Base-by-base conservation (phyloP, 352 stramenopile genomes). In the Globisporangium cylindrosporum region DNA sequence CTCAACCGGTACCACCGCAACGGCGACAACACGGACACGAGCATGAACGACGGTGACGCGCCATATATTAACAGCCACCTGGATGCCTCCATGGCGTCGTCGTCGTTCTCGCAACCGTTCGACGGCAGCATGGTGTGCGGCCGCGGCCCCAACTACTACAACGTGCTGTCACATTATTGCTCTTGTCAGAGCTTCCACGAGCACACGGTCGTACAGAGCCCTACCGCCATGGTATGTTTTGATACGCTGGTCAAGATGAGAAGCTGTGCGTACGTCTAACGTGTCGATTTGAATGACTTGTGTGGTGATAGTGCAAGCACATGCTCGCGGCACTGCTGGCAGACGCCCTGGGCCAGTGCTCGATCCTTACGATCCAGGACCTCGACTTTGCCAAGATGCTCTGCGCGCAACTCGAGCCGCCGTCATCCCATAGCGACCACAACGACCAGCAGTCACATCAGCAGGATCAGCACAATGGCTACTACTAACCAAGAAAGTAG, bases 131-230 rank as follows among this genome's bases (percentile, higher is more conserved):
- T 82, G 61, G 68, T 73, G 64, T 75, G 69, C 29, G 76, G 77
- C n/a, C 74, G 51, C 18, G 77, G 78, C 3, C 74, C 81, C 4
- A 88, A 81, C 53, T 91, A 87, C 70, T 91, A 91, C 81, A 91
- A 89, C 63, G 86, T 79, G 71, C 87, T 90, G 34, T 68, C 78
- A 53, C 83, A 91, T 61, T 91, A 89, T 62, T 91, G 83, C 73
- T 82, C 78, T 24, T 91, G 83, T 68, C 69, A 68, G 14, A 72
- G 71, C 4, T 91, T 91, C 73, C 79, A 86, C 53, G 68, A 84
- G 53, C 77, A 70, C 48, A 68, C 68, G 0, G 43, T 68, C 38
- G 69, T 80, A 36, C 75, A 72, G 62, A 70, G 73, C 29, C 72
- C 83, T 0, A 81, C 72, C 20, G 76, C 83, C 5, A 89, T 91